Conservation (phyloP, 1,284 basidiomycete species). For the Cutaneotrichosporon sp. region DNA sequence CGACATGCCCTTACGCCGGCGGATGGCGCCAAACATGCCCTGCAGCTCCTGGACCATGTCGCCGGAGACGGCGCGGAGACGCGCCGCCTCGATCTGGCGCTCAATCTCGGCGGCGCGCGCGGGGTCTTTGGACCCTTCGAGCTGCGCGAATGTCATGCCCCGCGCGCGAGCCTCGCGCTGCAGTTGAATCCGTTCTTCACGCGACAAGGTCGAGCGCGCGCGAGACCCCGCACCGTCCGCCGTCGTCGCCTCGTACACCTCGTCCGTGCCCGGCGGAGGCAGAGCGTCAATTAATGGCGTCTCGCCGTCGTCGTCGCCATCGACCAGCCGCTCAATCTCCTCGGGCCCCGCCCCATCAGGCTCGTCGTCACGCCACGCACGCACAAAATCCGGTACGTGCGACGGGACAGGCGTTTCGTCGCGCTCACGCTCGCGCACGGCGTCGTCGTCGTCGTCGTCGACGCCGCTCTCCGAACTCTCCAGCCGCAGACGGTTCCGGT, state of each 20-base stretch:
- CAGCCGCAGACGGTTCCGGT: conserved; percentile 11
- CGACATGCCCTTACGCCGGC: conserved; percentile 26
- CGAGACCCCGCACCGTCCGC: not conserved
- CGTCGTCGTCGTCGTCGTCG: not conserved
- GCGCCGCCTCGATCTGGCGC: conserved; percentile 6
- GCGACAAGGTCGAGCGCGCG: conserved; percentile 17
- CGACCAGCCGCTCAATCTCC: conserved; percentile 10
- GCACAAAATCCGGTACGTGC: conserved; percentile 24
- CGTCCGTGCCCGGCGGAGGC: conserved; percentile 32
- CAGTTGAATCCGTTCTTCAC: conserved; percentile 35
- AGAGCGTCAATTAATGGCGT: conserved; percentile 5
- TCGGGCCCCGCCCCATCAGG: conserved; percentile 2
- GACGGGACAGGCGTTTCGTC: conserved; percentile 2
- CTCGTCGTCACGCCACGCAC: conserved; percentile 20
- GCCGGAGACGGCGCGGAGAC: conserved; percentile 14
- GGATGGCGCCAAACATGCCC: conserved; percentile 38
- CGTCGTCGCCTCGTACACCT: conserved; percentile 27
- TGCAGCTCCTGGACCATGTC: conserved; percentile 38
- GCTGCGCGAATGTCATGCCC: conserved; percentile 26
- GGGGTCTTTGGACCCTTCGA: conserved; percentile 9
- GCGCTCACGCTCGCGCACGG: conserved; percentile 1
- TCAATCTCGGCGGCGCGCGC: conserved; percentile 5
- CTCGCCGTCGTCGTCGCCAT: not conserved
- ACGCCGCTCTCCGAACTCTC: not conserved
- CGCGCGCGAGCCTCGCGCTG: conserved; percentile 28